Conservation (phyloP, 78 protist species). For the Capsaspora owczarzaki region DNA sequence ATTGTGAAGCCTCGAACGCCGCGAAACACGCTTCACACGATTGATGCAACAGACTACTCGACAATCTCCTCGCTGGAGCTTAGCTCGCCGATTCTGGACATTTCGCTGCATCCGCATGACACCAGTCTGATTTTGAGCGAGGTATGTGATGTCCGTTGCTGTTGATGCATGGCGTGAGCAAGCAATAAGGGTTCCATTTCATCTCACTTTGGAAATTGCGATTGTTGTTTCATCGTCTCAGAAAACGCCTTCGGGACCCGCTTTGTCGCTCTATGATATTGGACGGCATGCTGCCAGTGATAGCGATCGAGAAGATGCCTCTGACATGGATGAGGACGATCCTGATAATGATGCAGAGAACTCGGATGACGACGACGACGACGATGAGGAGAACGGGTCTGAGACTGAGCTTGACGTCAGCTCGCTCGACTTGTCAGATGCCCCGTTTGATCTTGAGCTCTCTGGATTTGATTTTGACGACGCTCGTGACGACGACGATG, state of each 20-base stretch:
- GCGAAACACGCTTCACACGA: conserved; percentile 13
- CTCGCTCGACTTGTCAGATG: too few relatives aligned
- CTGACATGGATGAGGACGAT: too few relatives aligned
- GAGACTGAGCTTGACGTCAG: background rate
- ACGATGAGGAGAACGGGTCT: background rate
- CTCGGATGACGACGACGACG: background rate
- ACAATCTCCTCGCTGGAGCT: conserved; percentile 19
- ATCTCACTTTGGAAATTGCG: background rate
- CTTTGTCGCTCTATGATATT: background rate
- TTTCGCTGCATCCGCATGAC: background rate
- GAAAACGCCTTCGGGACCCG: background rate
- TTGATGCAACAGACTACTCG: conserved; percentile 11
- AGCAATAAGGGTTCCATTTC: background rate
- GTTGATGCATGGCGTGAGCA: background rate
- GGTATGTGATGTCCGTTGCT: background rate
- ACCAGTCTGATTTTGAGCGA: conserved; percentile 14
- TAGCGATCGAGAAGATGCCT: background rate
- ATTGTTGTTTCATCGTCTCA: background rate
- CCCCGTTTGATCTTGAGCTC: too few relatives aligned
- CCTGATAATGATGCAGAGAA: too few relatives aligned
- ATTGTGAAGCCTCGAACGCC: background rate
- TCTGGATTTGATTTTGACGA: too few relatives aligned
- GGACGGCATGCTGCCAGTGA: background rate
- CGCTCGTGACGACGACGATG: too few relatives aligned
- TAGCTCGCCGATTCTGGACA: background rate